phyloP scores from a whole-genome alignment of 495 filamentous ascomycete genomes.

The Penicillium bovifimosum region DNA sequence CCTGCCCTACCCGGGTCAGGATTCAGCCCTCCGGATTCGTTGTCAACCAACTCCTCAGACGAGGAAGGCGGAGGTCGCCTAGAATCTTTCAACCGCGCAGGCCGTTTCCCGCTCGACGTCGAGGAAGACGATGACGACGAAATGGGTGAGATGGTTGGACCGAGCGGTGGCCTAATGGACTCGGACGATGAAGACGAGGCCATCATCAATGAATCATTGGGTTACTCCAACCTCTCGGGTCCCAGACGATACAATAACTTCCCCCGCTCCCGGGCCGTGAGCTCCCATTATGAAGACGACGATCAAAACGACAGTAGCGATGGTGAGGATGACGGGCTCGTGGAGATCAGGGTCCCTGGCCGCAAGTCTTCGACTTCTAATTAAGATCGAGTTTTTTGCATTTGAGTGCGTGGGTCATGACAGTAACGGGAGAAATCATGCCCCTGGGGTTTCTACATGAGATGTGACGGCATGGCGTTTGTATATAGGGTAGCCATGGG shows the following conservation, averaged over 20 bases:
- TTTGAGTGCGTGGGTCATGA: background rate
- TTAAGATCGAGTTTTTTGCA: constrained; percentile 1
- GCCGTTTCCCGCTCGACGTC: constrained; percentile 42
- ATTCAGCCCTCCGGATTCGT: constrained; percentile 41
- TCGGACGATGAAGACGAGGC: constrained; percentile 47
- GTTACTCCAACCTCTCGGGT: constrained; percentile 36
- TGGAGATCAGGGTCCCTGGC: constrained; percentile 44
- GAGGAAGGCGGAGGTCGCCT: constrained; percentile 33
- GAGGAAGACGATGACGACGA: constrained; percentile 47
- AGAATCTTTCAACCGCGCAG: constrained; percentile 32
- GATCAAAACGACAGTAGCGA: constrained; percentile 45
- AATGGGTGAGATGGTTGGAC: constrained; percentile 47
- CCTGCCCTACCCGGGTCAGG: constrained; percentile 37
- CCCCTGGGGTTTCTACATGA: constrained; percentile 9
- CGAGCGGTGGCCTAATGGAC: constrained; percentile 37
- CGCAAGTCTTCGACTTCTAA: constrained; percentile 34
- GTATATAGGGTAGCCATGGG: constrained; percentile 22
- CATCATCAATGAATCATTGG: constrained; percentile 44
- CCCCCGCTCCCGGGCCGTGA: constrained; percentile 26
- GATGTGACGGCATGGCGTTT: constrained; percentile 13
- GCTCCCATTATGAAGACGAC: constrained; percentile 34
- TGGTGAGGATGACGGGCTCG: constrained; percentile 44
- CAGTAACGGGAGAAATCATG: background rate
- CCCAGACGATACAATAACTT: constrained; percentile 34
- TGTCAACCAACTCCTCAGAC: constrained; percentile 40